Evolutionary conservation across 2,329 filamentous ascomycete genomes (phyloP).

Genomic region (Diaporthe nobilis): DNA sequence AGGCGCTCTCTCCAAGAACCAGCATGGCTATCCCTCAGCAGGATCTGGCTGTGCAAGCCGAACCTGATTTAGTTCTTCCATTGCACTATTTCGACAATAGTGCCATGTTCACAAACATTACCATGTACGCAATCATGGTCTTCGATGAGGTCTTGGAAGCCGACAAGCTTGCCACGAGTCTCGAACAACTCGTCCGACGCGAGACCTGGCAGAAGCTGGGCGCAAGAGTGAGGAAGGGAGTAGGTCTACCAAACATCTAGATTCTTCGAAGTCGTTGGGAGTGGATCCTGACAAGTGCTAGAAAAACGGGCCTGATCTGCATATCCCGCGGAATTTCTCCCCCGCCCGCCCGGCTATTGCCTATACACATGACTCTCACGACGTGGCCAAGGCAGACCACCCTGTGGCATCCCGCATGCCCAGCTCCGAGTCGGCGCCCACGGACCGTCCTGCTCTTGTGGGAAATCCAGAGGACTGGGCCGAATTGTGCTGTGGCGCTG

Average conservation of each 20-base stretch:
- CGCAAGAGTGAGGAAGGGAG: constrained; percentile 42
- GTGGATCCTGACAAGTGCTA: background rate
- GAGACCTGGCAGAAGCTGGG: constrained; percentile 47
- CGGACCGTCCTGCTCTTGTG: constrained; percentile 47
- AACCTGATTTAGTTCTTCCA: constrained; percentile 42
- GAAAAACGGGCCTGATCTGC: constrained; percentile 18
- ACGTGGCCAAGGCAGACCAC: constrained; percentile 52
- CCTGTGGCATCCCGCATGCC: constrained; percentile 52
- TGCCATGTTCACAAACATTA: constrained; percentile 43
- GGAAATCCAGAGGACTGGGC: constrained; percentile 46
- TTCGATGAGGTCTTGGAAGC: constrained; percentile 46
- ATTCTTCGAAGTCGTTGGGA: background rate
- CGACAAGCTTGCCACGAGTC: constrained; percentile 43
- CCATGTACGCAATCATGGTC: constrained; percentile 44
- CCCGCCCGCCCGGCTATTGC: constrained; percentile 52
- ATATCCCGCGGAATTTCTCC: constrained; percentile 47
- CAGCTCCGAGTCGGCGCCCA: constrained; percentile 20
- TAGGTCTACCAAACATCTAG: background rate
- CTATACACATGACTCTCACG: constrained; percentile 51
- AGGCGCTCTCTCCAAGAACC: background rate
- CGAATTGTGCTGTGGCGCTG: constrained; percentile 43
- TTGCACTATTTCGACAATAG: constrained; percentile 47
- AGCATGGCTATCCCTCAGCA: background rate
- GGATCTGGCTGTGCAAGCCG: too few relatives aligned
- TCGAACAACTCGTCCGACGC: constrained; percentile 45